Base-by-base conservation (phyloP, 352 stramenopile genomes). In the Phytophthora parvispora region DNA sequence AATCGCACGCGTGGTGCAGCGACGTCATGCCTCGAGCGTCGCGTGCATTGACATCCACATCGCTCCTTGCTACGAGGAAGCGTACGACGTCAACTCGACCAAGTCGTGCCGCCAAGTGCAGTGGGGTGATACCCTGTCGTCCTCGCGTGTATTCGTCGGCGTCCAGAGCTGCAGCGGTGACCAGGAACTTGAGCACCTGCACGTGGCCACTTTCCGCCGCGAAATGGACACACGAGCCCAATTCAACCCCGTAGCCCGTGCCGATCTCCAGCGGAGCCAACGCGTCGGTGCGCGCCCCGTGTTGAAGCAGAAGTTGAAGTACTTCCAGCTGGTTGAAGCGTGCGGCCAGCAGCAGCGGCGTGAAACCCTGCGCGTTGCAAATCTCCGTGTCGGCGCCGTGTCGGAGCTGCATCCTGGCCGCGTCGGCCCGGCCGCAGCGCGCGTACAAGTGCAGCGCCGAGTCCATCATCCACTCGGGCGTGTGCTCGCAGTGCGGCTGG, bases 361-460 rank as follows among this genome's bases (percentile, higher is more conserved):
- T 85, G 45, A 72, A 63, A 45, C 65, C 75, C 43, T 72, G 63
- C 1, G 68, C 57, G 32, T 73, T 68, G 15, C 60, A 54, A 16
- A 69, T 59, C 29, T 85, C 73, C 12, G 76, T 67, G 60, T 76
- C 48, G 20, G 66, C 71, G 10, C 79, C 71, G 13, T 76, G 64
- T 13, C 54, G 55, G n/a, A 87, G 64, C 18, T 86, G 66, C 4
- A 64, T 68, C 25, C 47, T 50, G 9, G 72, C 68, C 4, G 79
- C 72, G 18, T 67, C 58, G 1, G 53, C 60, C 12, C 63, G 69
- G 40, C 80, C 80, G 29, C 66, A 70, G 2, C 56, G 60, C n/a
- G 77, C 64, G 16, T 81, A 78, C 6, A 80, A 45, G 36, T 87
- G 80, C 48, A 87, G 65, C 24, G 74, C 74, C 2, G 67, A 84